phyloP scores from a whole-genome alignment of 495 filamentous ascomycete species.

The Tuber magnatum region DNA sequence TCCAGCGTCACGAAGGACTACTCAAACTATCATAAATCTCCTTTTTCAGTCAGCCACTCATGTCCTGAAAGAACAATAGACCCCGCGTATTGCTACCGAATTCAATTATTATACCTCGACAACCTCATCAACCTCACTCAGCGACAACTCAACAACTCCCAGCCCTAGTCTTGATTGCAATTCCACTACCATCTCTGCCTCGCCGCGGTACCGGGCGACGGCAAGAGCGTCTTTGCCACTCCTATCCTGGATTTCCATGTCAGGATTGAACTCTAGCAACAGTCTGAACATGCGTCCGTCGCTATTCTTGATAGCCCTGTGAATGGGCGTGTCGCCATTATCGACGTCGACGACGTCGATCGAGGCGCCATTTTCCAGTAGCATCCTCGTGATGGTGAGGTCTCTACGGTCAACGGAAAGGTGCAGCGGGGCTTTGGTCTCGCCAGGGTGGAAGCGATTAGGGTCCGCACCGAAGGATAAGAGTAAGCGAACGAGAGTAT shows the following conservation, averaged over 20 bases:
- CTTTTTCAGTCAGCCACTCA: neutral
- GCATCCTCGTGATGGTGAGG: neutral
- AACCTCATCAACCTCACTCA: constrained; percentile 4
- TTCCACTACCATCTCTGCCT: constrained; percentile 1
- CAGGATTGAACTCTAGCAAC: neutral
- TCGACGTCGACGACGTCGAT: neutral
- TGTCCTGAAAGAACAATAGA: neutral
- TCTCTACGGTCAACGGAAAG: neutral
- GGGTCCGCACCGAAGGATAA: neutral
- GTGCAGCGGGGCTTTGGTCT: neutral
- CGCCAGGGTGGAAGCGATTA: neutral
- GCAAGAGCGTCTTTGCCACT: neutral
- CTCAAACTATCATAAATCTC: constrained; percentile 2
- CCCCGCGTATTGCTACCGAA: neutral
- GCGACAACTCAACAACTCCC: neutral
- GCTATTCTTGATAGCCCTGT: neutral
- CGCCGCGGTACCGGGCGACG: neutral
- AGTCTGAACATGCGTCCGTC: neutral
- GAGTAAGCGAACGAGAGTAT: neutral
- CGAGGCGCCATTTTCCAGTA: neutral
- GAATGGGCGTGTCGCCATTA: neutral
- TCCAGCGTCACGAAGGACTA: neutral
- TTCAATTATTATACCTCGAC: neutral
- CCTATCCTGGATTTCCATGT: neutral
- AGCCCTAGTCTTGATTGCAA: neutral